Base-by-base conservation (phyloP, 2,329 filamentous ascomycete genomes). In the Calonectria pauciramosa region DNA sequence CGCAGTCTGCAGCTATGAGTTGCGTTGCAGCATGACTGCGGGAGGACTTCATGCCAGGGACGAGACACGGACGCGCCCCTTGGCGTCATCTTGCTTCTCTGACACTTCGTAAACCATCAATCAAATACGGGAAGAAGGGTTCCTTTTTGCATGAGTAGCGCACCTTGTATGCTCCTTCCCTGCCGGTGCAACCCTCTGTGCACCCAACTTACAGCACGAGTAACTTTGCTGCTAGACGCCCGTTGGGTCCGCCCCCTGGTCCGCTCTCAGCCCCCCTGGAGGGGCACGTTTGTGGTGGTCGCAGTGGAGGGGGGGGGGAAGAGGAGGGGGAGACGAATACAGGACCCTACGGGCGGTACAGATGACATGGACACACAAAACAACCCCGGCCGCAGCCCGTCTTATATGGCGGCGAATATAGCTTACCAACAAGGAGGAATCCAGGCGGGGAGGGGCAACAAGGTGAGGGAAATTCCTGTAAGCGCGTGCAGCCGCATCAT, bases 1-100 rank as follows among this genome's bases (percentile, higher is more conserved):
- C 54, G 54, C 54, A 60, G 51, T 28, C 51, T 65, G 68, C 68
- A 71, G 26, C 60, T 71, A 51, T 32, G 60, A 70, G 68, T 52
- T 59, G 66, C 66, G 68, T 52, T 49, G 52, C 66, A 65, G 49
- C 30, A 56, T 56, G 59, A 41, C 30, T 41, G 52, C 30, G 56
- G 44, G 60, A 51, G 36, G 26, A 30, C 60, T 71, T 65, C 68
- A 71, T 71, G 68, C 68, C 68, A 71, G 60, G 68, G 49, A 71
- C 68, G 34, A 56, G n/a, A 56, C 49, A 36, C 28, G 11, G 66
- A 47, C 65, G 36, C 49, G 26, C 49, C 65, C 65, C 34, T 51
- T 66, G 63, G 41, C 34, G 56, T 63, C 56, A 63, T 63, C 56
- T 28, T 63, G 56, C 56, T 63, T 63, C 56, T 23, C 56, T 63